Evolutionary conservation across 2,329 filamentous ascomycete species (phyloP), one percentile per base, ranked within the genome.

Genomic region (Botrytis fragariae): DNA sequence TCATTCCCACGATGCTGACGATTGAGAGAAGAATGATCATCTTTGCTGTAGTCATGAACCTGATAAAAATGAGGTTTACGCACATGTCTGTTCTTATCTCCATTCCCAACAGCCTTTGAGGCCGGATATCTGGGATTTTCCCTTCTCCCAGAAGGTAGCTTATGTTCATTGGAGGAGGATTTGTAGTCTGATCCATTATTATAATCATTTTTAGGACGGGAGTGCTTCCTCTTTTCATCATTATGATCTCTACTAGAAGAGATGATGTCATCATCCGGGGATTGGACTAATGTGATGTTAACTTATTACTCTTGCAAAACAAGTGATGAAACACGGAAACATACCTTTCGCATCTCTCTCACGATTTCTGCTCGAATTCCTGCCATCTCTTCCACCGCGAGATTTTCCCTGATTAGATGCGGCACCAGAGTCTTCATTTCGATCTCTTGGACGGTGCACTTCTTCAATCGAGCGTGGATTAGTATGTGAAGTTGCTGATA

Each of bases 121-220:
- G 37, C 25, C 16, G 25, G 44, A 25, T 16, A 2, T 6, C 10
- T 16, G 37, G 1, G 16, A 20, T 59, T 39, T 1, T 9, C 37
- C n/a, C 25, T 39, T 29, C 25, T 42, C 39, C 25, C 5, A n/a
- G 37, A 42, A 20, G 25, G 1, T 29, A 5, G n/a, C 25, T 42
- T 63, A n/a, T 20, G 9, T 44, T 20, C 22, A 29, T 63, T 63
- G 16, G 1, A 8, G 16, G 25, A 63, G 25, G 8, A n/a, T 6
- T 18, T 8, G 7, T 29, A n/a, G 25, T 20, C 25, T 61, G 12
- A 1, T 37, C 12, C 20, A 20, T 12, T 9, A 22, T 25, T 25
- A 61, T 25, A 5, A 18, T 29, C 1, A 5, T 42, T 5, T 37
- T 1, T 42, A 1, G 1, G 0, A 9, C 4, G 37, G 2, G 7